Base-by-base conservation (phyloP, 2,329 filamentous ascomycete species). In the Ophiocordyceps sinensis region DNA sequence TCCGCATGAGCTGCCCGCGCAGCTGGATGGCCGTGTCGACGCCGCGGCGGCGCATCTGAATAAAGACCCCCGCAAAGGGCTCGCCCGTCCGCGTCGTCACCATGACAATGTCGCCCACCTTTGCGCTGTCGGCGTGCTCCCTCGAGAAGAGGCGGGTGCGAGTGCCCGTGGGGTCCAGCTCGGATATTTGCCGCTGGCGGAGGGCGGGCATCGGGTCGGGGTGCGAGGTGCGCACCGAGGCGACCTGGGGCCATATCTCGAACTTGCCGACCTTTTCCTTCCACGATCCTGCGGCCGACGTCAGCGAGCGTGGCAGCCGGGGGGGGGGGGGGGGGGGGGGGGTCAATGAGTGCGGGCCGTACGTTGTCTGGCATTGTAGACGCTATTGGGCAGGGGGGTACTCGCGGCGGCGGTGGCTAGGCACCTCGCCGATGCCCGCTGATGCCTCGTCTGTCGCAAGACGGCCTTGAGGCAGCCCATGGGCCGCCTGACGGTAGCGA, bases 21-120 rank as follows among this genome's bases (percentile, higher is more conserved):
- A 98, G 70, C 44, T 94, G 66, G 42, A 98, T 81, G 5, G 84
- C 83, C 3, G 86, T 94, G 65, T 96, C 89, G 45, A 91, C 75
- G 44, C 87, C 87, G n/a, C 83, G 74, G 41, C 86, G 74, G 42
- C 88, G 83, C 58, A 98, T 88, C 56, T 82, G 83, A 57, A 98
- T 70, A 54, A 85, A 83, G 13, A 91, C 85, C 34, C 91, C 91
- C 1, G 87, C 77, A 58, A 95, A 95, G 7, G 89, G 85, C 60
- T 96, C 89, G 47, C 78, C 84, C 14, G 66, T 59, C 59, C 81
- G 82, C 54, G 85, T 82, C 35, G 85, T 85, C 38, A 95, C 85
- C 53, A 93, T 85, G 30, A 98, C 72, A 48, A 98, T 85, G 62
- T 98, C 91, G 54, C 91, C 91, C 2, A 83, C 76, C 53, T 82